Evolutionary conservation across 1,139 yeast genomes (phyloP).

Genomic region (Saccharomycopsis hybrid): DNA sequence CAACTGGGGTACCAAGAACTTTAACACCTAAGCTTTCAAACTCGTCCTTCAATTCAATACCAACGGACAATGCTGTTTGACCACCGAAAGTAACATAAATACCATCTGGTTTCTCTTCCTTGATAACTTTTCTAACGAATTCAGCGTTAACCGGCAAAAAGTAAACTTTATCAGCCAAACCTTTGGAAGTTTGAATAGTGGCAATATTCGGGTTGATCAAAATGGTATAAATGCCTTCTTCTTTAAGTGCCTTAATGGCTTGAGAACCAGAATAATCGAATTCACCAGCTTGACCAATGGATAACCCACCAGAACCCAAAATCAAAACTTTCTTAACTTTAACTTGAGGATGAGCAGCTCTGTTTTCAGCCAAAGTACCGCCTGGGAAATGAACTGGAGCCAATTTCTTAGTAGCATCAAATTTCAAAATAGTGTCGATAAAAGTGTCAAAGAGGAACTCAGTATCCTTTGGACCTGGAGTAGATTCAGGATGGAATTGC

Average conservation of each 20-base stretch:
- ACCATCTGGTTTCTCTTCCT: conserved; percentile 95
- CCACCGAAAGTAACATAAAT: conserved; percentile 98
- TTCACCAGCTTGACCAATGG: conserved; percentile 99
- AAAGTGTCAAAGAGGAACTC: conserved; percentile 95
- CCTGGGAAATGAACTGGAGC: conserved; percentile 89
- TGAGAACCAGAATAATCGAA: conserved; percentile 98
- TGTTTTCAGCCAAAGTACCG: conserved; percentile 67
- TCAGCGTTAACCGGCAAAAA: conserved; percentile 96
- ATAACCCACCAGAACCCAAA: conserved; percentile 96
- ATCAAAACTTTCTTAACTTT: conserved; percentile 89
- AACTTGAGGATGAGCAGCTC: conserved; percentile 67
- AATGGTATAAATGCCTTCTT: conserved; percentile 94
- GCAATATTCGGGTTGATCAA: conserved; percentile 97
- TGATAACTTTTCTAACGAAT: conserved; percentile 89
- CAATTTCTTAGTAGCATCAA: conserved; percentile 46
- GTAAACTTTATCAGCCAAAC: conserved; percentile 95
- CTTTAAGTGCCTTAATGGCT: conserved; percentile 90
- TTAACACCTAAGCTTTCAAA: conserved; percentile 86
- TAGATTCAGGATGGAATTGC: conserved; percentile 98
- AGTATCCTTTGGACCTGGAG: conserved; percentile 99
- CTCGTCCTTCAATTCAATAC: conserved; percentile 92
- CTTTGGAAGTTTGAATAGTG: conserved; percentile 96
- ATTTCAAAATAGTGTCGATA: conserved; percentile 71
- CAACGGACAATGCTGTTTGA: conserved; percentile 94
- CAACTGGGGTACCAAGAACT: conserved; percentile 94